A percentile compares a stretch with the other conserved stretches of the same genome.
Evolutionary conservation across 1,284 basidiomycete genomes (phyloP).

Genomic region (Kalmanozyma brasiliensis): DNA sequence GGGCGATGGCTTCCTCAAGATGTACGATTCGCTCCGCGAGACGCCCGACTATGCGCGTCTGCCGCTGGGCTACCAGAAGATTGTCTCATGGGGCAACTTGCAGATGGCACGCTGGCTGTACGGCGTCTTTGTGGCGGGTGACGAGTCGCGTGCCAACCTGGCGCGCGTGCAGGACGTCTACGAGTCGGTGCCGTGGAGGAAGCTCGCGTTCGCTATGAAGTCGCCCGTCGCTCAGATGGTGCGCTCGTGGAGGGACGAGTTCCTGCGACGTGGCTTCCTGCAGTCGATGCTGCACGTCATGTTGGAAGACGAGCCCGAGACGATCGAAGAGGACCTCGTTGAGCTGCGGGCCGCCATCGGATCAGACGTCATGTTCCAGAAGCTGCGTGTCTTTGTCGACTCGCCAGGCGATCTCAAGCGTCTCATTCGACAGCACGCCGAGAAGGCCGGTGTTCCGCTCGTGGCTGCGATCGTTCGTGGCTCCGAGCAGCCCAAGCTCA

Average conservation of each 20-base stretch:
- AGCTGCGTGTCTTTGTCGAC: slow-evolving; percentile 61
- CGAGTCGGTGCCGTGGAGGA: slow-evolving; percentile 62
- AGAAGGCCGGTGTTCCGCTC: slow-evolving; percentile 59
- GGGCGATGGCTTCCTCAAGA: slow-evolving; percentile 62
- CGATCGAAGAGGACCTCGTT: slow-evolving; percentile 57
- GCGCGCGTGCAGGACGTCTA: slow-evolving; percentile 54
- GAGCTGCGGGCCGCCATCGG: slow-evolving; percentile 54
- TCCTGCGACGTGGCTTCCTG: slow-evolving; percentile 55
- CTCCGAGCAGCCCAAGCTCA: slow-evolving; percentile 61
- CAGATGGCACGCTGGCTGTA: slow-evolving; percentile 62
- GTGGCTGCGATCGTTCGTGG: slow-evolving; percentile 65
- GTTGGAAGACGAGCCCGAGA: slow-evolving; percentile 61
- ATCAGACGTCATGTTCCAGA: slow-evolving; percentile 60
- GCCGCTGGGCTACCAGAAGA: slow-evolving; percentile 61
- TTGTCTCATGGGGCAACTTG: slow-evolving; percentile 62
- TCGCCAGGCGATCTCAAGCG: slow-evolving; percentile 62
- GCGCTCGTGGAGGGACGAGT: slow-evolving; percentile 55
- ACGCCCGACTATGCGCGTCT: slow-evolving; percentile 51
- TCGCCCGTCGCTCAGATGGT: slow-evolving; percentile 57
- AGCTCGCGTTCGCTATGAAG: slow-evolving; percentile 60
- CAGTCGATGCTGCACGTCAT: slow-evolving; percentile 57
- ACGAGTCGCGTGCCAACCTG: slow-evolving; percentile 61
- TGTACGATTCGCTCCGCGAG: slow-evolving; percentile 54
- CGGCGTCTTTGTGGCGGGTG: slow-evolving; percentile 61
- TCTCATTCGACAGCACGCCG: slow-evolving; percentile 61